Percentiles rank a stretch among this genome's conserved stretches.
These are phyloP conservation scores for Penicillium sp. DNA, from an alignment of 2,329 filamentous ascomycete genomes.

Conservation along the genomic window DNA sequence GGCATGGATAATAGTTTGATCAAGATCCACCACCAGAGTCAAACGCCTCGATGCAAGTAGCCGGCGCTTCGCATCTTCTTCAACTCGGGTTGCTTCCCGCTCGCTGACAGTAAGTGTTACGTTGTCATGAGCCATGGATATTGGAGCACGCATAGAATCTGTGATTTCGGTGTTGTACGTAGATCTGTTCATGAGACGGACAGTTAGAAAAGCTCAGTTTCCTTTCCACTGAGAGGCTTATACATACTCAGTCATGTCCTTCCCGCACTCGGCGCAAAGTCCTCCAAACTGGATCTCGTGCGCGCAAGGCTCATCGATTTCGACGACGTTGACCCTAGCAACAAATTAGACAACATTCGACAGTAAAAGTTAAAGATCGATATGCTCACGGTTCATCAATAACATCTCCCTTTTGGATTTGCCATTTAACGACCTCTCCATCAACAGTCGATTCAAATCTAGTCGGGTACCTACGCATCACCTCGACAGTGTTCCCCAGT, in stretches of 20 bases:
- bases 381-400: slow-evolving; percentile 42
- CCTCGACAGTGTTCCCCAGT: slow-evolving; percentile 69
- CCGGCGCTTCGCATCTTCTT: slow-evolving; percentile 81
- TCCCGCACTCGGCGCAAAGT: slow-evolving; percentile 86
- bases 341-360: slow-evolving; percentile 8
- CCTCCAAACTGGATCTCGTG: slow-evolving; percentile 90
- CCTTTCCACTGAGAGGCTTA: neutral
- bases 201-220: slow-evolving; percentile 3
- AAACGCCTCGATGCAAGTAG: slow-evolving; percentile 78
- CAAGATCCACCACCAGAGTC: slow-evolving; percentile 91
- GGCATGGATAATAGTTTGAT: slow-evolving; percentile 97
- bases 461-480: slow-evolving; percentile 68
- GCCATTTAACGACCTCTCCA: slow-evolving; percentile 74
- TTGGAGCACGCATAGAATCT: slow-evolving; percentile 81
- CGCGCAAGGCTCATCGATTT: slow-evolving; percentile 85
- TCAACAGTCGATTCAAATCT: slow-evolving; percentile 82
- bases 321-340: slow-evolving; percentile 57
- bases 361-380: neutral
- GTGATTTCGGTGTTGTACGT: slow-evolving; percentile 77
- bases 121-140: slow-evolving; percentile 94
- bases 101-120: slow-evolving; percentile 80
- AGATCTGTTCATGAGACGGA: slow-evolving; percentile 41
- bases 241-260: slow-evolving; percentile 82
- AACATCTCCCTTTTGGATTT: slow-evolving; percentile 53
- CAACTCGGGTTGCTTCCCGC: slow-evolving; percentile 73